A percentile compares a stretch with the other conserved stretches of the same genome.
Conservation (phyloP, 495 filamentous ascomycete species). For the Podospora pseudocomata region DNA sequence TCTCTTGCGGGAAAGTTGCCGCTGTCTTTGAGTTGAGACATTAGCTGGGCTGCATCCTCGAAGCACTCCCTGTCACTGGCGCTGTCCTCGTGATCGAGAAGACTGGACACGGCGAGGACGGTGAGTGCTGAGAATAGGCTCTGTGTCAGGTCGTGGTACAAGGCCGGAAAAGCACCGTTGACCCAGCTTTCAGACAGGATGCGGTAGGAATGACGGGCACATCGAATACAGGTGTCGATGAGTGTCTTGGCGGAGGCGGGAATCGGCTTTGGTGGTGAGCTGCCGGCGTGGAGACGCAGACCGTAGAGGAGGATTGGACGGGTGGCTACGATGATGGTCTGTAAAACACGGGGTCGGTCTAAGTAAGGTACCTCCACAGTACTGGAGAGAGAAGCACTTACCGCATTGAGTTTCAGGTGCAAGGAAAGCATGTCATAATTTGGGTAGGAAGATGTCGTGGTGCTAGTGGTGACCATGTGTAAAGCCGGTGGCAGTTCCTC, state of each 20-base stretch:
- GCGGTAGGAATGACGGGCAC: constrained; percentile 7
- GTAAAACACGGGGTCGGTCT: neutral
- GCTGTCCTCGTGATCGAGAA: neutral
- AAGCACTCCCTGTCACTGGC: constrained; percentile 4
- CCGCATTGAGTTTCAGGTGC: constrained; percentile 5
- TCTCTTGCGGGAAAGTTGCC: constrained; percentile 11
- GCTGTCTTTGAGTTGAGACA: constrained; percentile 11
- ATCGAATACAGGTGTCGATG: constrained; percentile 10
- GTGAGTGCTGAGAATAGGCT: constrained; percentile 7
- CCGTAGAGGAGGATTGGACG: constrained; percentile 11
- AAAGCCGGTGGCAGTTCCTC: constrained; percentile 6
- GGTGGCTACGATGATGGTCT: constrained; percentile 11
- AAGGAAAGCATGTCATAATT: constrained; percentile 10
- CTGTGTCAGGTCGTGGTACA: constrained; percentile 14
- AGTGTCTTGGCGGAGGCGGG: constrained; percentile 3
- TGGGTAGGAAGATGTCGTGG: constrained; percentile 5
- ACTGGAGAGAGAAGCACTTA: neutral
- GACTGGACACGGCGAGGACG: constrained; percentile 9
- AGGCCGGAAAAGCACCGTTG: constrained; percentile 11
- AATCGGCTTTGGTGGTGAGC: neutral
- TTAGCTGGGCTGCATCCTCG: constrained; percentile 3
- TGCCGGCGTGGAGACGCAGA: neutral
- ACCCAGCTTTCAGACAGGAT: constrained; percentile 8
- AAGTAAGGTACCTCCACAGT: neutral
- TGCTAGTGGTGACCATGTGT: neutral